Conservation (phyloP, 2,329 filamentous ascomycete species). For the Aspergillus hortae region DNA sequence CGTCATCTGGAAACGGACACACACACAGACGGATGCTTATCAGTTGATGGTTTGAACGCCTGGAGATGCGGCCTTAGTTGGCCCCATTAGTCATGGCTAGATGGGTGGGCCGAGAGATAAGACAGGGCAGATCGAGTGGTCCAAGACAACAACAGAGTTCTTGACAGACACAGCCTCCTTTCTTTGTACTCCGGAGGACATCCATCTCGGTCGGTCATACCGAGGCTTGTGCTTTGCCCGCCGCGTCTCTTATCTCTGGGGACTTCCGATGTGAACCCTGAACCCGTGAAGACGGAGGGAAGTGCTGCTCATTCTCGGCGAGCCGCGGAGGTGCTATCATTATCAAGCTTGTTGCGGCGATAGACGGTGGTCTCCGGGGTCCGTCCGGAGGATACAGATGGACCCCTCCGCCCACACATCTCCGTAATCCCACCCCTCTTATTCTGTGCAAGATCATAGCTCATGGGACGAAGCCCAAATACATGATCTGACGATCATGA, state of each 20-base stretch:
- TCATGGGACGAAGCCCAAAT: too few relatives aligned
- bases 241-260: neutral
- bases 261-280: neutral
- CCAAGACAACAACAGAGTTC: neutral
- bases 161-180: neutral
- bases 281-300: neutral
- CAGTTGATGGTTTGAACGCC: slow-evolving; percentile 8
- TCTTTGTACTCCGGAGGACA: neutral
- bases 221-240: neutral
- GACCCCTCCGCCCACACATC: too few relatives aligned
- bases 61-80: neutral
- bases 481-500: too few relatives aligned
- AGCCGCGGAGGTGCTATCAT: too few relatives aligned
- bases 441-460: too few relatives aligned
- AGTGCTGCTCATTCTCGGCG: neutral
- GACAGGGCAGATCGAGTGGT: neutral
- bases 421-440: too few relatives aligned
- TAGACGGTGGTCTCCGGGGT: neutral
- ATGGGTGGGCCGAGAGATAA: slow-evolving; percentile 5
- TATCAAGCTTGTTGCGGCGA: neutral
- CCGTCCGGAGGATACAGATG: neutral
- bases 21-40: slow-evolving; percentile 7
- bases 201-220: neutral
- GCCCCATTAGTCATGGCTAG: slow-evolving; percentile 3
- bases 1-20: neutral